Evolutionary conservation across 2,329 filamentous ascomycete species (phyloP), one percentile per base, ranked within the genome.

Genomic region (Beauveria caledonica): DNA sequence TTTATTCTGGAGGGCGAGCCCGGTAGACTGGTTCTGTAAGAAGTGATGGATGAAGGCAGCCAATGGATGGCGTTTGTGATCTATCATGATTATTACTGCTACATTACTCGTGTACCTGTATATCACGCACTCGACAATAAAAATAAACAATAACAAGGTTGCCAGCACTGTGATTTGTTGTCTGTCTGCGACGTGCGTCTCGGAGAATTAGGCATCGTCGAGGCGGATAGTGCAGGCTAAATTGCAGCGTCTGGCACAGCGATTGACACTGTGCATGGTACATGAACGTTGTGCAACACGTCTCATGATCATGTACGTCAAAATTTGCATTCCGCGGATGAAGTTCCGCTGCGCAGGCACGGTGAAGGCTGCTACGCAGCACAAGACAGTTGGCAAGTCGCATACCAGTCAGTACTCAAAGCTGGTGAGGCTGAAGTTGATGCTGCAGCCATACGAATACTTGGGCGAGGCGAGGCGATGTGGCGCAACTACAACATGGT

Each of bases 1-100:
- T 77, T 81, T 50, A 86, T 93, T 27, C 74, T 99, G 66, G 90
- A 95, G 75, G 80, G 84, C 65, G 88, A 94, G 74, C 90, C 91
- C 15, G 90, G 86, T 39, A 81, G 86, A 68, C 75, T 96, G 69
- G 84, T 95, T 52, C 69, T 86, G 71, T 86, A 73, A 62, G 55
- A 44, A 13, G 13, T 19, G 13, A 49, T 15, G 49, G 44, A 56
- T 50, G 25, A 42, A 48, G 21, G 33, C 27, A 52, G 46, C 36
- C 13, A 8, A 58, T 46, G 27, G 61, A 64, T 54, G 29, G 21
- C 25, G 62, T 63, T 71, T 52, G 49, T 61, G 48, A 8, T 27
- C 71, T 72, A 72, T 68, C 66, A 64, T 67, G 70, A 72, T 64
- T 66, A 62, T 44, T 55, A 58, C 23, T 23, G 50, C 29, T 45